Evolutionary conservation across 768 basidiomycete genomes (phyloP).

Genomic region (Rhodotorula toruloides): DNA sequence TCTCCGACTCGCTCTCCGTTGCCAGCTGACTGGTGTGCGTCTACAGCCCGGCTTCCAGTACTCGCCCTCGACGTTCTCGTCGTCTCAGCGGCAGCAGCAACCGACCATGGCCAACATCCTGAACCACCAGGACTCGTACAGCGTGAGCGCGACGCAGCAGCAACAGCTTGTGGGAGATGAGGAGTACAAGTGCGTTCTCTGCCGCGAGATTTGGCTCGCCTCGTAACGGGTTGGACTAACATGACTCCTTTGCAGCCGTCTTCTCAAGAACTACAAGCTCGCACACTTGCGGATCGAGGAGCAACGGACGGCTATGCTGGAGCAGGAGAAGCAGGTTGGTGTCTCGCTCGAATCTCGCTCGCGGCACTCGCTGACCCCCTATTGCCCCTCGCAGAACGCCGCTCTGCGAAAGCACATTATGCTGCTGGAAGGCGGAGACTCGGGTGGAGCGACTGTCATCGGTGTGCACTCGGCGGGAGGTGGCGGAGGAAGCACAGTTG

Average conservation of each 20-base stretch:
- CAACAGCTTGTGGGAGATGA: conserved; percentile 29
- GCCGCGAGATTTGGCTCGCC: not conserved
- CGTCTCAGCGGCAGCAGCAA: not conserved
- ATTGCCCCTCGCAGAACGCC: conserved; percentile 57
- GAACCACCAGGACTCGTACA: conserved; percentile 22
- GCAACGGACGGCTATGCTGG: conserved; percentile 28
- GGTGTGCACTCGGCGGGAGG: conserved; percentile 33
- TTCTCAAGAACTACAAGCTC: conserved; percentile 39
- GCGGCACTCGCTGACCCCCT: not conserved
- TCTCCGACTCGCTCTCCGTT: not conserved
- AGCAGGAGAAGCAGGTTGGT: conserved; percentile 36
- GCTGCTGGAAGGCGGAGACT: conserved; percentile 62
- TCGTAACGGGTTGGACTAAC: not conserved
- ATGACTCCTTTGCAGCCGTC: conserved; percentile 4
- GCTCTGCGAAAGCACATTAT: conserved; percentile 64
- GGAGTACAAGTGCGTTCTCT: conserved; percentile 33
- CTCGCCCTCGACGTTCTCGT: not conserved
- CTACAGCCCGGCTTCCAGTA: conserved; percentile 16
- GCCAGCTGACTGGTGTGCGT: too few species aligned
- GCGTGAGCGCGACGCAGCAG: conserved; percentile 5
- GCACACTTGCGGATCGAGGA: conserved; percentile 35
- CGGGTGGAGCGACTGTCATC: conserved; percentile 37
- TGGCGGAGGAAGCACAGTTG: conserved; percentile 31
- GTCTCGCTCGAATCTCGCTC: not conserved
- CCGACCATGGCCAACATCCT: conserved; percentile 7